Conservation (phyloP, 805 yeast genomes). For the Candida germanica region DNA sequence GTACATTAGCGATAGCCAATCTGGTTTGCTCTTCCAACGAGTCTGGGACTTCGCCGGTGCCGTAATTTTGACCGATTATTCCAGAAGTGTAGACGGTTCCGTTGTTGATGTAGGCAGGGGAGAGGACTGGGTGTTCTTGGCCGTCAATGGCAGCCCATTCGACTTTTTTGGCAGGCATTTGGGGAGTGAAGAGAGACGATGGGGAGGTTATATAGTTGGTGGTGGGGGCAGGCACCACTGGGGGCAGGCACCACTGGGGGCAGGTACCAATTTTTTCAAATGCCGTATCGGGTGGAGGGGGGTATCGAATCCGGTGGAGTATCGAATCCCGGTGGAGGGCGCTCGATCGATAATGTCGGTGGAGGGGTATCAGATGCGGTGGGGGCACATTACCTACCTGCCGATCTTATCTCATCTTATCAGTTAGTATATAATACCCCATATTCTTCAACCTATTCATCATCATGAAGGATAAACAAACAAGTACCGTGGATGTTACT, state of each 20-base stretch:
- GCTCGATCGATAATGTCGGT: too few species aligned
- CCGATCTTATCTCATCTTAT: slow-evolving; percentile 1
- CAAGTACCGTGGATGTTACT: slow-evolving; percentile 2
- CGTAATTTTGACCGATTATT: slow-evolving; percentile 38
- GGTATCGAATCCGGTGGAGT: too few species aligned
- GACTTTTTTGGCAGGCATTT: slow-evolving; percentile 18
- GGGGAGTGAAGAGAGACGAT: neutral
- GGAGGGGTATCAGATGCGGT: too few species aligned
- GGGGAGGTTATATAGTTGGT: neutral
- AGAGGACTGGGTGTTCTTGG: slow-evolving; percentile 28
- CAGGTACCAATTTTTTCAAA: too few species aligned
- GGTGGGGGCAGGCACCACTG: neutral
- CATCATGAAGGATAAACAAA: slow-evolving; percentile 5
- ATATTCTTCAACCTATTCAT: slow-evolving; percentile 1
- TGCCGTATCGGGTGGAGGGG: too few species aligned
- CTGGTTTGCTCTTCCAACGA: slow-evolving; percentile 45
- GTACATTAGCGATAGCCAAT: slow-evolving; percentile 42
- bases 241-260: neutral
- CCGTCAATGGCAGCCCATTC: slow-evolving; percentile 28
- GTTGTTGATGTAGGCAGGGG: slow-evolving; percentile 27
- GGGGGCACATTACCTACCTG: too few species aligned
- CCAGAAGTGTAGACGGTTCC: slow-evolving; percentile 48
- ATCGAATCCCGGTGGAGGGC: too few species aligned
- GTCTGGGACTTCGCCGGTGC: slow-evolving; percentile 40
- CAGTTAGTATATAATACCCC: too few species aligned